Conservation (phyloP, 805 yeast species). For the Hanseniaspora guilliermondii region DNA sequence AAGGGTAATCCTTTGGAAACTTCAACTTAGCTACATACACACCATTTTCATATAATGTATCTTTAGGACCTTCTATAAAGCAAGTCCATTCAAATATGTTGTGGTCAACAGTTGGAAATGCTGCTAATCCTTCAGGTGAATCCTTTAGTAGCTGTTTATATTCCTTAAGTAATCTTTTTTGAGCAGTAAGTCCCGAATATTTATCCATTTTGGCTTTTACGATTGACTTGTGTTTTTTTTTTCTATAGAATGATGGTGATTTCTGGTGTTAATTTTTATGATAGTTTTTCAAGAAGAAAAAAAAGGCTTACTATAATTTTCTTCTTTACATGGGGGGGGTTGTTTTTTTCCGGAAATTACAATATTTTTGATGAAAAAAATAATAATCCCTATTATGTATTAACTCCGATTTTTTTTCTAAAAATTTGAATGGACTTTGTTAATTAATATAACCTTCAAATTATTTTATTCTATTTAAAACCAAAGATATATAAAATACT, state of each 20-base stretch:
- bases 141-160: constrained; percentile 74
- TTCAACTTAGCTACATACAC: constrained; percentile 64
- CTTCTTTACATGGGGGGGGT: too few relatives aligned
- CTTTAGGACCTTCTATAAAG: constrained; percentile 69
- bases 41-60: constrained; percentile 76
- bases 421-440: too few relatives aligned
- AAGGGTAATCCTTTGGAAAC: constrained; percentile 71
- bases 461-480: too few relatives aligned
- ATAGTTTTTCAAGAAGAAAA: not conserved
- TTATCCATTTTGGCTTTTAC: not conserved
- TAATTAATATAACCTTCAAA: too few relatives aligned
- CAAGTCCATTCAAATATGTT: constrained; percentile 76
- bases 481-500: too few relatives aligned
- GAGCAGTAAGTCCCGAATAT: constrained; percentile 47
- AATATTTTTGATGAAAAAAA: not conserved
- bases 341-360: not conserved
- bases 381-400: not conserved
- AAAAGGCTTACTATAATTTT: too few relatives aligned
- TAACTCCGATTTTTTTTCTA: too few relatives aligned
- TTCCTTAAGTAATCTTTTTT: constrained; percentile 74
- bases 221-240: not conserved
- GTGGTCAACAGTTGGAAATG: constrained; percentile 74
- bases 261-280: too few relatives aligned
- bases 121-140: constrained; percentile 90
- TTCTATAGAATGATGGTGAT: not conserved